These are phyloP conservation scores for Lathyrus sativus DNA, from an alignment of 306 rosid species.

Conservation along the genomic window DNA sequence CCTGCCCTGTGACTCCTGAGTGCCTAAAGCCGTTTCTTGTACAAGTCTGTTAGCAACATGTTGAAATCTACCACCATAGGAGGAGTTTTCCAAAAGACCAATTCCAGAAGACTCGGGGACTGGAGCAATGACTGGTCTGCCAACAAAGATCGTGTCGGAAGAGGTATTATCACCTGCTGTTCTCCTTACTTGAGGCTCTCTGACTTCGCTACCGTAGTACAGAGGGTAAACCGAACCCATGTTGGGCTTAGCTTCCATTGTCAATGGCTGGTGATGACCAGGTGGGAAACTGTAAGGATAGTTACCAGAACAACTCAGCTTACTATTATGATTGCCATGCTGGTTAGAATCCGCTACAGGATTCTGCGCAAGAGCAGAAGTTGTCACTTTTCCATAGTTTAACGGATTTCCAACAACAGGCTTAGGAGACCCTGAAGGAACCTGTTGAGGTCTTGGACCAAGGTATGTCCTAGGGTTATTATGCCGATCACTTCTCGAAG, in stretches of 20 bases:
- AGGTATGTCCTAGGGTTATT: constrained; percentile 87
- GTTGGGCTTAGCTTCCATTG: constrained; percentile 54
- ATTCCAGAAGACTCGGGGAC: constrained; percentile 57
- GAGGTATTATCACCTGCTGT: constrained; percentile 42
- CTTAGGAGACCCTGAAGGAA: constrained; percentile 51
- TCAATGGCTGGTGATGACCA: constrained; percentile 50
- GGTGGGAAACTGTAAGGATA: constrained; percentile 53
- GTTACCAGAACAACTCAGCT: constrained; percentile 45
- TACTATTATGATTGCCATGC: constrained; percentile 47
- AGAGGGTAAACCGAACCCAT: constrained; percentile 86
- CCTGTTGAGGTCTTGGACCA: constrained; percentile 66
- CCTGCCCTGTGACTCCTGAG: constrained; percentile 48
- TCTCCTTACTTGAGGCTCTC: constrained; percentile 48
- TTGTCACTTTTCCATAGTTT: constrained; percentile 47
- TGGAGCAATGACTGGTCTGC: constrained; percentile 63
- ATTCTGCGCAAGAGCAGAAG: constrained; percentile 40
- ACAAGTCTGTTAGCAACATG: constrained; percentile 42
- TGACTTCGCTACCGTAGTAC: constrained; percentile 63
- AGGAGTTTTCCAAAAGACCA: constrained; percentile 44
- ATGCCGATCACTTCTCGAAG: constrained; percentile 97
- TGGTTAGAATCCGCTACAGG: constrained; percentile 54
- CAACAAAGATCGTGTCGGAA: constrained; percentile 59
- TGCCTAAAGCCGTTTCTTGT: constrained; percentile 43
- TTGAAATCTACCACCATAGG: constrained; percentile 47
- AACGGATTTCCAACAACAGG: constrained; percentile 57